Base-by-base conservation (phyloP, 176 grass and related monocot genomes). In the Areca catechu region DNA sequence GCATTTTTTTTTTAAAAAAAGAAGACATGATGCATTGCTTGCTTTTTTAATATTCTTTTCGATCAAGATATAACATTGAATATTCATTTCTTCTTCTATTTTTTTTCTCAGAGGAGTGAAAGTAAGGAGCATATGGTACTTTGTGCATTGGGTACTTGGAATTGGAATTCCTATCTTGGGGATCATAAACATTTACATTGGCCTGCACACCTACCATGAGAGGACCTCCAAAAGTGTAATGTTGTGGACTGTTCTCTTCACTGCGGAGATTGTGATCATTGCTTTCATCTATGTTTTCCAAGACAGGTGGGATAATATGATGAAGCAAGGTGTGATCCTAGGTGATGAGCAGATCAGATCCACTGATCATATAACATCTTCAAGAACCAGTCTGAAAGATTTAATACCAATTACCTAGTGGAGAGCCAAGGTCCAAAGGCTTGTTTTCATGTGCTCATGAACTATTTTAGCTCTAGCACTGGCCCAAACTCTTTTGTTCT, bases 251-350 rank as follows among this genome's bases (percentile, higher is more conserved):
- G 62, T 69, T 57, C 84, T 93, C 20, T 81, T 98, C 65, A 93
- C 94, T 16, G 61, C 85, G 52, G 80, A 98, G 82, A 20, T 98
- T 67, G 78, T 63, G 63, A 65, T 93, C 14, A 58, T 89, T 49
- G 79, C 67, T 57, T 81, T 98, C 51, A 20, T 88, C 58, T 93
- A 93, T 73, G 76, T 93, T n/a, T 65, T 89, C 52, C 83, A 92
- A 76, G 94, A 89, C 49, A 80, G 84, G 62, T 81, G 88, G 88
- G 77, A 68, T 71, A 80, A 89, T 74, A 83, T 93, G 78, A 37
- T 89, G 73, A 88, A 79, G 25, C 81, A 89, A 65, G 94, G 84
- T 25, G 73, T 27, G 50, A 62, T 49, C 9, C 57, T 61, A 69
- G 72, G 73, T 4, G 81, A 82, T 15, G 79, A 92, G 76, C 94